Base-by-base conservation (phyloP, 169 alveolate species). In the Cryptosporidium ryanae region DNA sequence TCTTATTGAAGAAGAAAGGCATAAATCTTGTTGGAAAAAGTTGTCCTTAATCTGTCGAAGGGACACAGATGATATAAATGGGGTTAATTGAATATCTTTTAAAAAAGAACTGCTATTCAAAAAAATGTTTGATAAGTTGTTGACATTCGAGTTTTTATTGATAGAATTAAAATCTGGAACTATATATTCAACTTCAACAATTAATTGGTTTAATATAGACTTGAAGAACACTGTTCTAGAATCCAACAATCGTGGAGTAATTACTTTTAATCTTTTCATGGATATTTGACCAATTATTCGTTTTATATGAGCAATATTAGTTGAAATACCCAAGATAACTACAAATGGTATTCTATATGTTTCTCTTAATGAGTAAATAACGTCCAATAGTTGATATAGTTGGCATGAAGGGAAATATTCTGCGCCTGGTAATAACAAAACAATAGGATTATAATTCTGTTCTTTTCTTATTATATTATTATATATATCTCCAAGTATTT, bases 21-120 rank as follows among this genome's bases (percentile, higher is more conserved):
- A 32, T 43, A n/a, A 76, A 21, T 76, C 49, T n/a, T 76, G 25
- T 29, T 76, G 87, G 54, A 76, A 76, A 65, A 76, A 76, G 15
- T 55, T n/a, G n/a, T 76, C 87, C 43, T 76, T 76, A 2, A 76
- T 32, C 1, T 38, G 64, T 1, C 17, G 32, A 17, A 76, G 18
- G 25, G 50, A 29, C 23, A 38, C 27, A n/a, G 71, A 21, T 32
- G 76, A 55, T 17, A 76, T 1, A 4, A 57, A 10, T 34, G 70
- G 64, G 25, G 38, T 52, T 52, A 52, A 52, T 52, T 38, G 46
- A 10, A 38, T 38, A 4, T 10, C 46, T 38, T 38, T 38, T 38
- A 10, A 38, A 6, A 38, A 5, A 1, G 10, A 52, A 52, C 13
- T 52, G 27, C 13, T 52, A 21, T 4, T 0, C 12, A 21, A 52